Evolutionary conservation across 2,329 filamentous ascomycete species (phyloP).

Genomic region (Rachicladosporium sp.): DNA sequence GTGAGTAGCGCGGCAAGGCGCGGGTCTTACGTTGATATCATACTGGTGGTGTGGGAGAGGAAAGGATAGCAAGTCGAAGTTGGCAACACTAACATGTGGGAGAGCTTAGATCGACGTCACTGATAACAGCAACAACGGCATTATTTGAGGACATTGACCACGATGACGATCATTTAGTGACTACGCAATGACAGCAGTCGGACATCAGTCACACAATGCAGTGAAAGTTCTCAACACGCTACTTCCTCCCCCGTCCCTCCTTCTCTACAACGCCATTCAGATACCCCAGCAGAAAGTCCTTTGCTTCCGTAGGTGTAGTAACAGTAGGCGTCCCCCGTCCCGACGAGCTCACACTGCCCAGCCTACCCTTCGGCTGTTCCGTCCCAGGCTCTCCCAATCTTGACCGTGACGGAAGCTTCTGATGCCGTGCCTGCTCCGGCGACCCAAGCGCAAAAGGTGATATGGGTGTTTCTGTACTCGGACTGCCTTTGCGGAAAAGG

Average conservation of each 20-base stretch:
- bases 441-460: constrained; percentile 21
- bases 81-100: too few species aligned
- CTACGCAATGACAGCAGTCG: too few species aligned
- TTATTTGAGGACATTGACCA: too few species aligned
- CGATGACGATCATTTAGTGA: too few species aligned
- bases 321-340: constrained; percentile 11
- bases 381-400: background rate
- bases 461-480: constrained; percentile 19
- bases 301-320: constrained; percentile 20
- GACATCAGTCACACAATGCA: too few species aligned
- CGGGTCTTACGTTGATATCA: too few species aligned
- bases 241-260: constrained; percentile 12
- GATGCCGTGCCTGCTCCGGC: constrained; percentile 8
- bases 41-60: too few species aligned
- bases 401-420: constrained; percentile 3
- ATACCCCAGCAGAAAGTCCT: constrained; percentile 24
- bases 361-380: constrained; percentile 10
- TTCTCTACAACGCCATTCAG: constrained; percentile 24
- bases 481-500: constrained; percentile 15
- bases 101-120: too few species aligned
- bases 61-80: too few species aligned
- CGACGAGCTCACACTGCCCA: constrained; percentile 14
- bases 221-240: too few species aligned
- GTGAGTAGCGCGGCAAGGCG: too few species aligned
- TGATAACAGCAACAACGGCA: too few species aligned